Conservation (phyloP, 306 rosid genomes). For the Begonia fuchsioides region DNA sequence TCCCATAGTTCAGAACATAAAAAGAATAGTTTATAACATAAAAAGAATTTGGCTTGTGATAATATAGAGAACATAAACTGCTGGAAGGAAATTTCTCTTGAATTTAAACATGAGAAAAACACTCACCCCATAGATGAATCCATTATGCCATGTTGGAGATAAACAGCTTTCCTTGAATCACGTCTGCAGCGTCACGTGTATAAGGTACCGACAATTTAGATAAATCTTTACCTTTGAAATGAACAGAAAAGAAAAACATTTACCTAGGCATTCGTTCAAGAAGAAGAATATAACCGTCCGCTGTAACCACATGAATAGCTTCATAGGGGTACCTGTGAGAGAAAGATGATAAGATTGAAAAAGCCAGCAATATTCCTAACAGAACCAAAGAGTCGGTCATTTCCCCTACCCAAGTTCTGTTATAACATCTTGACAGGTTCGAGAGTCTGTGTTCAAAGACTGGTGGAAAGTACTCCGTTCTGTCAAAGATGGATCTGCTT, state of each 20-base stretch:
- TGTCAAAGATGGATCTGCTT: constrained; percentile 28
- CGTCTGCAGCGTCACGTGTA: constrained; percentile 43
- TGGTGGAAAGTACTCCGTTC: constrained; percentile 32
- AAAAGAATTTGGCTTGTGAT: too few species aligned
- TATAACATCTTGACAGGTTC: constrained; percentile 95
- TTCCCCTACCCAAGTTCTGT: constrained; percentile 73
- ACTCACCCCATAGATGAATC: constrained; percentile 98
- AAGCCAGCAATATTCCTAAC: constrained; percentile 5
- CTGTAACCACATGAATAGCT: constrained; percentile 71
- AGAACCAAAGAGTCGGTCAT: constrained; percentile 4
- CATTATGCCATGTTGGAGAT: constrained; percentile 79
- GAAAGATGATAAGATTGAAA: constrained; percentile 8
- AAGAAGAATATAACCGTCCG: constrained; percentile 84
- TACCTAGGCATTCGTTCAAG: constrained; percentile 96
- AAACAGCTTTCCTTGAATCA: constrained; percentile 78
- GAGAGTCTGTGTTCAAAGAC: constrained; percentile 74
- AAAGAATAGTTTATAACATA: too few species aligned
- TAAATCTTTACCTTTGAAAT: not conserved
- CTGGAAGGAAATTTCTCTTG: not conserved
- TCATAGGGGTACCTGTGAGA: constrained; percentile 71
- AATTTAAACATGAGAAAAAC: constrained; percentile 6
- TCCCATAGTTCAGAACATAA: too few species aligned
- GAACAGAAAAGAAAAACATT: not conserved
- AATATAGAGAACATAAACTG: too few species aligned
- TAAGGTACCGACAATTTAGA: constrained; percentile 1